Percentiles rank a stretch among this genome's conserved stretches.
Evolutionary conservation across 192 early-diverging fungal species (phyloP).

Genomic region (Thamnidium elegans): DNA sequence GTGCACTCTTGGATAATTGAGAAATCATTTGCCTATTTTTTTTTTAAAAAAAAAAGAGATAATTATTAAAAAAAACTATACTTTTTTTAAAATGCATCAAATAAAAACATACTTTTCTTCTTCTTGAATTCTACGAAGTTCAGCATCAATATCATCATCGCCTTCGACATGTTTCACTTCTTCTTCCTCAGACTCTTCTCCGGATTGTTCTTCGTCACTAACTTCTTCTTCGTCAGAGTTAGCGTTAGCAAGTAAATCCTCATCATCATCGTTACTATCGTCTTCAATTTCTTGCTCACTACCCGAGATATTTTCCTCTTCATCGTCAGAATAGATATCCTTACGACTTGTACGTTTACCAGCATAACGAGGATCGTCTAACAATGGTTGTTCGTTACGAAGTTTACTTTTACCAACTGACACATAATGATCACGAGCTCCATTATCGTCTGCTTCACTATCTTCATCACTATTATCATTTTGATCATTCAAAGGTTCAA

Average conservation of each 20-base stretch:
- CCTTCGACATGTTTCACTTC: slow-evolving; percentile 43
- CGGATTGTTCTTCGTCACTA: slow-evolving; percentile 29
- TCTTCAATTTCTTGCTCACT: slow-evolving; percentile 49
- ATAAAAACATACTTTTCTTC: slow-evolving; percentile 63
- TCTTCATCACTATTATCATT: slow-evolving; percentile 46
- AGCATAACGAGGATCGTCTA: slow-evolving; percentile 72
- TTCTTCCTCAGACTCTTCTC: slow-evolving; percentile 36
- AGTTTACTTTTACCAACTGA: slow-evolving; percentile 68
- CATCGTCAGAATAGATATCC: slow-evolving; percentile 51
- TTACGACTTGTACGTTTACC: slow-evolving; percentile 68
- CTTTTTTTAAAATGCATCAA: neutral
- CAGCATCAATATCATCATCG: slow-evolving; percentile 43
- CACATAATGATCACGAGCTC: slow-evolving; percentile 66
- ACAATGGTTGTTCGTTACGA: slow-evolving; percentile 54
- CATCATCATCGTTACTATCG: slow-evolving; percentile 40
- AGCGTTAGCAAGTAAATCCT: slow-evolving; percentile 17
- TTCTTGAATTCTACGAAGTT: slow-evolving; percentile 72
- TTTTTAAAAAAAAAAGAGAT: neutral
- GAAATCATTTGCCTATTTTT: slow-evolving; percentile 64
- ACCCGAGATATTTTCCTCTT: slow-evolving; percentile 36
- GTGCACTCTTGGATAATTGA: slow-evolving; percentile 68
- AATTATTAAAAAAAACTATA: neutral
- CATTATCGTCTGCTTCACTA: slow-evolving; percentile 42
- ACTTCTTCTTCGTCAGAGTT: slow-evolving; percentile 43
- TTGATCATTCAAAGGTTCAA: slow-evolving; percentile 23